These are phyloP conservation scores for Recurvomyces mirabilis DNA, from an alignment of 495 filamentous ascomycete species.

Conservation along the genomic window DNA sequence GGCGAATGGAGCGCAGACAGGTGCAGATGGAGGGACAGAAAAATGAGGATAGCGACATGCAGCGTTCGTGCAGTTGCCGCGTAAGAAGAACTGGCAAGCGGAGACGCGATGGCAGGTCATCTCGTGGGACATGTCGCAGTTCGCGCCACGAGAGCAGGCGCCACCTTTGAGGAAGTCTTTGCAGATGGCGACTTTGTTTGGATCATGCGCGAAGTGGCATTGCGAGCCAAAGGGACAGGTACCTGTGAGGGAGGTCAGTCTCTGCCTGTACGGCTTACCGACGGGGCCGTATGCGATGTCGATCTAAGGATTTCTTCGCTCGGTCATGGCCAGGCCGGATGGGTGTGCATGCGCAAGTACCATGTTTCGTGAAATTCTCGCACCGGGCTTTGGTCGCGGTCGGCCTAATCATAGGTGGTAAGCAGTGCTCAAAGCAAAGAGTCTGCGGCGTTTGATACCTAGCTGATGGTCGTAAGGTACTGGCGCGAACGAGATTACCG, in stretches of 20 bases:
- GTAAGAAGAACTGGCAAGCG: slow-evolving; percentile 78
- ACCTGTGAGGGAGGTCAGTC: slow-evolving; percentile 42
- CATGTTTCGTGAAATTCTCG: slow-evolving; percentile 82
- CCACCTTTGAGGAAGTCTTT: slow-evolving; percentile 72
- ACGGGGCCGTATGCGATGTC: slow-evolving; percentile 17
- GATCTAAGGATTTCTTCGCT: not conserved
- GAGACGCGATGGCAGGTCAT: slow-evolving; percentile 75
- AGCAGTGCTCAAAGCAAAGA: not conserved
- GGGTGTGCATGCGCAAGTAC: slow-evolving; percentile 46
- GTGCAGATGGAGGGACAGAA: slow-evolving; percentile 66
- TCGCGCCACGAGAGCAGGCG: slow-evolving; percentile 63
- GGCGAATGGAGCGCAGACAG: slow-evolving; percentile 76
- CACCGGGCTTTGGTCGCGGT: slow-evolving; percentile 65
- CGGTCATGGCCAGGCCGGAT: not conserved
- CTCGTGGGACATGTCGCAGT: slow-evolving; percentile 90
- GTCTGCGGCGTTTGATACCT: slow-evolving; percentile 36
- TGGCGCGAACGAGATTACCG: slow-evolving; percentile 76
- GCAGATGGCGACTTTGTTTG: slow-evolving; percentile 82
- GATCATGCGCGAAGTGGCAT: slow-evolving; percentile 79
- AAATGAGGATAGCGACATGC: slow-evolving; percentile 86
- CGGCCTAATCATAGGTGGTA: slow-evolving; percentile 1
- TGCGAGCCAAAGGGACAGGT: slow-evolving; percentile 66
- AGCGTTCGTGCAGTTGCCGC: slow-evolving; percentile 80
- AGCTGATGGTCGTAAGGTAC: slow-evolving; percentile 49
- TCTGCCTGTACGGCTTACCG: slow-evolving; percentile 2